phyloP scores from a whole-genome alignment of 2,329 filamentous ascomycete genomes.

The Aspergillus ochraceus region DNA sequence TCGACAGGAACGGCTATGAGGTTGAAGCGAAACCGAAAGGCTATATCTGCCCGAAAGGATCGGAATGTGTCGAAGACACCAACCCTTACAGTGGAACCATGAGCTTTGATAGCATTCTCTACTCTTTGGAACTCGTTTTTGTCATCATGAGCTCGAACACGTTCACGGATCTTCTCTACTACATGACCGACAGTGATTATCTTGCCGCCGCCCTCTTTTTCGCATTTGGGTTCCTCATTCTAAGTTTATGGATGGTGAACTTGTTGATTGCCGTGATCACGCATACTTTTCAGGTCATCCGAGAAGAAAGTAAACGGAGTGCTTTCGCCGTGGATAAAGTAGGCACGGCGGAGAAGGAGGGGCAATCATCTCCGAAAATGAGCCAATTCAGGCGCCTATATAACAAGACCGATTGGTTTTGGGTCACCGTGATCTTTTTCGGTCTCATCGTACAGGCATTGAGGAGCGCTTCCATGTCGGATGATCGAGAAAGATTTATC shows the following conservation, averaged over 20 bases:
- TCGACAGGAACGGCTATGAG: conserved; percentile 58
- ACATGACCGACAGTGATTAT: conserved; percentile 88
- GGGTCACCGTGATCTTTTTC: conserved; percentile 77
- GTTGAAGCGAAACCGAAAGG: conserved; percentile 64
- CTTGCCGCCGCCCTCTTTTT: conserved; percentile 79
- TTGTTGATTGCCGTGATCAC: conserved; percentile 95
- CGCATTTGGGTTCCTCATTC: conserved; percentile 73
- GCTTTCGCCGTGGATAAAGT: conserved; percentile 80
- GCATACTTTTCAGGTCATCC: conserved; percentile 95
- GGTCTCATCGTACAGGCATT: conserved; percentile 78
- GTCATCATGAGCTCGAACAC: conserved; percentile 99
- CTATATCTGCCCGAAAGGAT: conserved; percentile 81
- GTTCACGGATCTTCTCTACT: conserved; percentile 92
- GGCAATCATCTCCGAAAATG: conserved; percentile 28
- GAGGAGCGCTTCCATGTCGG: conserved; percentile 74
- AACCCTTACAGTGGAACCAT: conserved; percentile 85
- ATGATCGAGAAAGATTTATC: conserved; percentile 63
- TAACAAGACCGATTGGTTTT: conserved; percentile 71
- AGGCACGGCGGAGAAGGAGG: conserved; percentile 46
- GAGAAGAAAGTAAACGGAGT: conserved; percentile 91
- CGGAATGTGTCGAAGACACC: conserved; percentile 73
- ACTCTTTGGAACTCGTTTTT: conserved; percentile 92
- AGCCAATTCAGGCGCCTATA: conserved; percentile 68
- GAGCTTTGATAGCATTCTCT: conserved; percentile 90
- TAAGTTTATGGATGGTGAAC: conserved; percentile 96